These are phyloP conservation scores for Thelephora ganbajun DNA, from an alignment of 768 basidiomycete genomes.

Conservation along the genomic window DNA sequence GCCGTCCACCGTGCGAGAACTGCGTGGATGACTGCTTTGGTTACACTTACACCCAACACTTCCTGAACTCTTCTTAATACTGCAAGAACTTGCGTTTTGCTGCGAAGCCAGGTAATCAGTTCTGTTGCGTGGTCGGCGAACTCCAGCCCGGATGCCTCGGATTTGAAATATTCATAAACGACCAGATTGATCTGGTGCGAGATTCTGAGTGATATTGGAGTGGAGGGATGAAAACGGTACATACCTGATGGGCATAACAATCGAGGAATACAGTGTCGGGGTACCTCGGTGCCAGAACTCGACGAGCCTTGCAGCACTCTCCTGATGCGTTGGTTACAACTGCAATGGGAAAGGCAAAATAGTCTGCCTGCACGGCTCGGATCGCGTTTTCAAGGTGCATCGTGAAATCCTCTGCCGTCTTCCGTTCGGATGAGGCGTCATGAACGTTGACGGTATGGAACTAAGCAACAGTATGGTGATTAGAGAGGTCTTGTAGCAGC, in stretches of 20 bases:
- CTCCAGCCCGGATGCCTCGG: slow-evolving; percentile 9
- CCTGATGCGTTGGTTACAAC: slow-evolving; percentile 21
- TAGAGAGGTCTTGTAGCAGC: slow-evolving; percentile 1
- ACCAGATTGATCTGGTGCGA: slow-evolving; percentile 26
- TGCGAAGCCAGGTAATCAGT: slow-evolving; percentile 24
- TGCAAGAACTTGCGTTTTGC: slow-evolving; percentile 21
- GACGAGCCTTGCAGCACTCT: slow-evolving; percentile 17
- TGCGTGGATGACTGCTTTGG: too few relatives aligned
- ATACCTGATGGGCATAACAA: slow-evolving; percentile 26
- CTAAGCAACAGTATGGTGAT: slow-evolving; percentile 10
- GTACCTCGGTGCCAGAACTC: slow-evolving; percentile 8
- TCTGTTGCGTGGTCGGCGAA: slow-evolving; percentile 16
- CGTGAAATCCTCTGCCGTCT: slow-evolving; percentile 19
- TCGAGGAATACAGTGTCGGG: slow-evolving; percentile 18
- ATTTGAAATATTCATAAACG: slow-evolving; percentile 24
- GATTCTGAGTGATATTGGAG: too few relatives aligned
- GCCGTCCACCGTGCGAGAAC: slow-evolving; percentile 24
- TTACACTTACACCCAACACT: too few relatives aligned
- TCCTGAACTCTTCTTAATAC: too few relatives aligned
- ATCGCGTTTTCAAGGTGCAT: slow-evolving; percentile 10
- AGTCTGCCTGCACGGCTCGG: slow-evolving; percentile 11
- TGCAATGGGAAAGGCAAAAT: slow-evolving; percentile 14
- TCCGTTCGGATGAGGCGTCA: slow-evolving; percentile 19
- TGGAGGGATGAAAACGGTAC: not conserved
- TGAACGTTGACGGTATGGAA: slow-evolving; percentile 17